These are phyloP conservation scores for Detonula confervacea DNA, from an alignment of 352 stramenopile species.

Conservation along the genomic window DNA sequence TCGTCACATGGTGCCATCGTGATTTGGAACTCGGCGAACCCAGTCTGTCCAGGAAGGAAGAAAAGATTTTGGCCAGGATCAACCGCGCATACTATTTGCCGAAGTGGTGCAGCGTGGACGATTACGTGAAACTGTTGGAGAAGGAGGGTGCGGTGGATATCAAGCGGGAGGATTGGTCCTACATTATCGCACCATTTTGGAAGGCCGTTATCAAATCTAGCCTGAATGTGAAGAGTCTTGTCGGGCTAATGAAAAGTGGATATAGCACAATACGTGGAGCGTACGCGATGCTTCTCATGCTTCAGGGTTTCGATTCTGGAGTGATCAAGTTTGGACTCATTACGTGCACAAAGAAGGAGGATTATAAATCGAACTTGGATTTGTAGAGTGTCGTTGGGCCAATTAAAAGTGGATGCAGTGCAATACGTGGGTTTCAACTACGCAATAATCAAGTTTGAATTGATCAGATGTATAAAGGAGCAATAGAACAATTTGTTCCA, in stretches of 20 bases:
- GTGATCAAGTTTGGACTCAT: slow-evolving; percentile 88
- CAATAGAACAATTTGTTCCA: no score
- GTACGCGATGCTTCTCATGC: slow-evolving; percentile 86
- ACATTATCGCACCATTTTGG: slow-evolving; percentile 90
- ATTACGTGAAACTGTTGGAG: slow-evolving; percentile 86
- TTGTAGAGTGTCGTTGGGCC: slow-evolving; percentile 74
- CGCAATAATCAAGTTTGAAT: no score
- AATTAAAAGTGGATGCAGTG: slow-evolving; percentile 49
- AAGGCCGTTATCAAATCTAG: slow-evolving; percentile 88
- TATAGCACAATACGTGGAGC: slow-evolving; percentile 80
- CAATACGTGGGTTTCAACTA: no score
- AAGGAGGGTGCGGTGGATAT: slow-evolving; percentile 81
- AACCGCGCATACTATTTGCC: slow-evolving; percentile 90
- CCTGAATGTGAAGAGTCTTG: slow-evolving; percentile 75
- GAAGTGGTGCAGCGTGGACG: slow-evolving; percentile 85
- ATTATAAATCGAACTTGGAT: slow-evolving; percentile 65
- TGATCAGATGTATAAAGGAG: no score
- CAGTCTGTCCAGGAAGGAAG: slow-evolving; percentile 78
- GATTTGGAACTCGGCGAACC: slow-evolving; percentile 84
- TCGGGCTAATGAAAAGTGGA: slow-evolving; percentile 79
- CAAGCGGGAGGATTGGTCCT: slow-evolving; percentile 86
- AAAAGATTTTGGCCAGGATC: slow-evolving; percentile 84
- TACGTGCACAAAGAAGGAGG: slow-evolving; percentile 79
- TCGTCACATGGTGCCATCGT: slow-evolving; percentile 89
- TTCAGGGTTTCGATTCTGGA: slow-evolving; percentile 79